Conservation (phyloP, 257 asterid species). For the Solanum microdontum region DNA sequence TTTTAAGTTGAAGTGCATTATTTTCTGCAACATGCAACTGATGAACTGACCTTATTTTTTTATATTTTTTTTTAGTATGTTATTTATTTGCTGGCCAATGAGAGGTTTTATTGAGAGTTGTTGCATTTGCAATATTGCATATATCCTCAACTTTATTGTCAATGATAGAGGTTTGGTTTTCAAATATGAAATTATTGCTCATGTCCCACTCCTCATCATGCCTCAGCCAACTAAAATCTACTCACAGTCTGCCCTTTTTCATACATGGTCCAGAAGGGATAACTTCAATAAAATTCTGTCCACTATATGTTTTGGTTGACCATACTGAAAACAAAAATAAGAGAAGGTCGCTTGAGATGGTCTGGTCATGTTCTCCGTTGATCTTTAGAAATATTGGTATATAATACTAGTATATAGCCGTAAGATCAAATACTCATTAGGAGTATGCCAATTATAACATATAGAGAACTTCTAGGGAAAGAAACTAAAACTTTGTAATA, state of each 20-base stretch:
- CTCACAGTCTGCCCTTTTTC: not conserved
- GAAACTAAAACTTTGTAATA: too few species aligned
- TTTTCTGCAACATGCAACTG: not conserved
- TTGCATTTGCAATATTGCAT: not conserved
- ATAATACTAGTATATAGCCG: too few species aligned
- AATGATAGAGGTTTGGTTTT: constrained; percentile 7
- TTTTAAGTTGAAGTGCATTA: not conserved
- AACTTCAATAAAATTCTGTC: not conserved
- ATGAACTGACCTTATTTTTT: not conserved
- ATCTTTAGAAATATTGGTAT: too few species aligned
- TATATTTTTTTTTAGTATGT: not conserved
- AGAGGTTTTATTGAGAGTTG: not conserved
- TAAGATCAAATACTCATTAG: too few species aligned
- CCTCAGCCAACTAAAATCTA: constrained; percentile 6
- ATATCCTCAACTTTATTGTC: not conserved
- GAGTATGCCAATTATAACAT: too few species aligned
- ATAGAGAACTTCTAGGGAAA: too few species aligned
- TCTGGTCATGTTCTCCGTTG: not conserved
- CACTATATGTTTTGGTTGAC: constrained; percentile 6
- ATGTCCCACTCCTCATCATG: constrained; percentile 11
- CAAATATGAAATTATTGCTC: constrained; percentile 14
- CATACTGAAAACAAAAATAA: not conserved
- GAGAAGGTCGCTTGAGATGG: not conserved
- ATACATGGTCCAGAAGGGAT: constrained; percentile 1
- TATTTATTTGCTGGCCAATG: constrained; percentile 8